These are phyloP conservation scores for Limnomonas spitsbergensis DNA, from an alignment of 139 green algal species.

Conservation along the genomic window DNA sequence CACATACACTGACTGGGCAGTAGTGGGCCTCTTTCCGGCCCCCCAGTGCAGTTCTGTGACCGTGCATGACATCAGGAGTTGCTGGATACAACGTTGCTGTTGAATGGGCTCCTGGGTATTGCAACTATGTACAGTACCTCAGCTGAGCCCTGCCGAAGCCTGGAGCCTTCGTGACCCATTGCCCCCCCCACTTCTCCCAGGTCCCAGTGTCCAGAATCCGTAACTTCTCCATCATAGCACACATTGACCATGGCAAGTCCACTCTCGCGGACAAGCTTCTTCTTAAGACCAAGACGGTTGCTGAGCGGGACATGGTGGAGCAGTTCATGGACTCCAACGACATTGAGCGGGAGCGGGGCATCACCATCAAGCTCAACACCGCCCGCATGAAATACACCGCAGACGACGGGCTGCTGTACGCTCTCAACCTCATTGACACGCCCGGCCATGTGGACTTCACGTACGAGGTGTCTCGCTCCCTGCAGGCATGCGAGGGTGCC, in stretches of 20 bases:
- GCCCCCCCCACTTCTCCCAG: no score
- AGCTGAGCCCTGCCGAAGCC: no score
- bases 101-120: no score
- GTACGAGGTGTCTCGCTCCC: conserved; percentile 82
- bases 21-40: no score
- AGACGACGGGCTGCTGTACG: conserved; percentile 55
- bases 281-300: conserved; percentile 80
- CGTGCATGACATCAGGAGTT: no score
- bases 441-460: conserved; percentile 88
- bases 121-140: no score
- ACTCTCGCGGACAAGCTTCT: conserved; percentile 79
- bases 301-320: conserved; percentile 79
- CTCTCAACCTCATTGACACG: conserved; percentile 87
- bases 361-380: conserved; percentile 95
- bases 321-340: conserved; percentile 92
- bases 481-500: conserved; percentile 94
- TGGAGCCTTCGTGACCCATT: no score
- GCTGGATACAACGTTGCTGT: no score
- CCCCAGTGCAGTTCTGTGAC: no score
- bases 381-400: conserved; percentile 87
- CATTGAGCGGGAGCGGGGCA: conserved; percentile 86
- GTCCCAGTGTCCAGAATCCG: conserved; percentile 54
- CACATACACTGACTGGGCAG: no score
- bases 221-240: conserved; percentile 86
- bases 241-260: conserved; percentile 87